Evolutionary conservation across 805 yeast species (phyloP), one percentile per base, ranked within the genome.

Genomic region (Candida oleophila): DNA sequence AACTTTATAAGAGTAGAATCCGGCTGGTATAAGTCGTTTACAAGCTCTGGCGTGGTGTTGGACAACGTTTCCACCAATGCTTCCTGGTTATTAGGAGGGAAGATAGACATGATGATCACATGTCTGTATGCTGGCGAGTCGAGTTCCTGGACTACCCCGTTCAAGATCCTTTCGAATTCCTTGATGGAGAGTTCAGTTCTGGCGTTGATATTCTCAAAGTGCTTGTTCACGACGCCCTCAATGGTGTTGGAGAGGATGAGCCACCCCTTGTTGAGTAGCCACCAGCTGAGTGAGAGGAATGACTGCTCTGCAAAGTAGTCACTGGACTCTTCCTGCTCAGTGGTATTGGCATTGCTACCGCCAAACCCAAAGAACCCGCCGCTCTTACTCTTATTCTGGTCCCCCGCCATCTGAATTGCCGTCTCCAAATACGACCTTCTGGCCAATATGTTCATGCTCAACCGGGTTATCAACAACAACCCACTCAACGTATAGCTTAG

Each of bases 261-360:
- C 90, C 94, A 89, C 0, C 98, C 98, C 52, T 83, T 80, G 63
- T 92, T 90, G 43, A 92, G 71, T 40, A 92, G 65, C 97, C 97
- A 92, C 97, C 97, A 92, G 50, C 91, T 85, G 51, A 89, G 78
- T 0, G 96, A 85, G 41, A 92, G 72, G 61, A 87, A 92, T 43
- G 89, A 85, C 56, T 94, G 92, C 56, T 87, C 94, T 34, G 84
- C 75, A 30, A 77, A 66, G 59, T 84, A 81, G 53, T 78, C 78
- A 33, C 66, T 71, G 28, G 30, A 63, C 54, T 36, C 16, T 40
- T 57, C 49, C n/a, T 16, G 22, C 33, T 65, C 67, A 19, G 54
- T 53, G 22, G 56, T 53, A 19, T 55, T 52, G 11, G 9, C 30
- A 7, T 11, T 11, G 11, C 30, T 11, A 25, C 30, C 30, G 30